A percentile compares a stretch with the other conserved stretches of the same genome.
These are phyloP conservation scores for Sutorius eximius DNA, from an alignment of 1,284 basidiomycete species.

Conservation along the genomic window DNA sequence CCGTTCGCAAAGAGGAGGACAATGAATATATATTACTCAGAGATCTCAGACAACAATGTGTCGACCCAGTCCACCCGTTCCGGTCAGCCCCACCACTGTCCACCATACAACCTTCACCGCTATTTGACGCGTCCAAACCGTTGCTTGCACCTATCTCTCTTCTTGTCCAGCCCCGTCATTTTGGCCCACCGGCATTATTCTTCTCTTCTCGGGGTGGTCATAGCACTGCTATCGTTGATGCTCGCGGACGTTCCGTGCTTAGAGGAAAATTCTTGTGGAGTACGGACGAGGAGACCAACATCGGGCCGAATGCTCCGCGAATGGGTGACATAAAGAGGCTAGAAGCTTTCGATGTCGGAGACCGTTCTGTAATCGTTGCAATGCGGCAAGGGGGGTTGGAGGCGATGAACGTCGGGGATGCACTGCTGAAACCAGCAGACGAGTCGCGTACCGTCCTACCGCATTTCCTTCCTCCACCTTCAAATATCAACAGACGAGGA, in stretches of 20 bases:
- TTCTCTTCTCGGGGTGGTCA: constrained; percentile 83
- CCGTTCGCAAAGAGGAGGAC: constrained; percentile 74
- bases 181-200: constrained; percentile 83
- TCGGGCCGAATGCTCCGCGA: constrained; percentile 38
- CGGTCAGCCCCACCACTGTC: constrained; percentile 47
- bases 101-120: constrained; percentile 18
- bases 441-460: constrained; percentile 68
- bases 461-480: constrained; percentile 59
- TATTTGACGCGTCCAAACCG: constrained; percentile 49
- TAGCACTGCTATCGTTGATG: constrained; percentile 81
- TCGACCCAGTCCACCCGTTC: constrained; percentile 78
- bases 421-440: constrained; percentile 72
- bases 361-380: constrained; percentile 73
- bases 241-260: constrained; percentile 76
- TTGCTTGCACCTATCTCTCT: constrained; percentile 76
- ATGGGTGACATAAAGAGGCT: constrained; percentile 79
- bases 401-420: constrained; percentile 73
- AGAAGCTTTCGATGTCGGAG: constrained; percentile 72
- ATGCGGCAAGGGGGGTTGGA: constrained; percentile 82
- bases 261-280: constrained; percentile 80
- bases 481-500: constrained; percentile 61
- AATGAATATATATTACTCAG: constrained; percentile 63
- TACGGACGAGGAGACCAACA: constrained; percentile 55
- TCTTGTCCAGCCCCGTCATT: constrained; percentile 76
- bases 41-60: constrained; percentile 69